Evolutionary conservation across 352 stramenopile genomes (phyloP), one percentile per base, ranked within the genome.

Genomic region (Globisporangium cystogenes): DNA sequence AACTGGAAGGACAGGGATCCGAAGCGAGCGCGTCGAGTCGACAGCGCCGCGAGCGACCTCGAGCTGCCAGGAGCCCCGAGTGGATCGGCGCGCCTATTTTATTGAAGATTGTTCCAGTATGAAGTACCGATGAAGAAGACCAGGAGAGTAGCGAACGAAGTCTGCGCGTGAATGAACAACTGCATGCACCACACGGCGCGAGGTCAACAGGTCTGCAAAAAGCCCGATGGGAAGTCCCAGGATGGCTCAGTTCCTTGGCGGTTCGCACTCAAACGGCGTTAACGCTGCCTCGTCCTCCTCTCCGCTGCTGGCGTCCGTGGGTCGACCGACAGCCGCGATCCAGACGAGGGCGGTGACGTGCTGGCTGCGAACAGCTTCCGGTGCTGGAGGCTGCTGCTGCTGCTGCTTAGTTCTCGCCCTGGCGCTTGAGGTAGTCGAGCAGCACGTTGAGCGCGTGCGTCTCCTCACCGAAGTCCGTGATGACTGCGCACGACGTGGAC

Each of bases 391-490:
- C 6, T 48, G 37, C 10, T 33, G 37, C 49, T 47, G 16, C 61
- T 62, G 29, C 33, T 10, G 27, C 67, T 87, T 90, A 95, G 77
- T 91, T 92, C 67, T 93, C 85, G 63, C 82, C 82, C 72, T 92
- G 85, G 64, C 82, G 98, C 87, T 99, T 98, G 61, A 99, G 90
- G 86, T 99, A 99, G 71, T 99, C 94, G 57, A 99, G 83, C 44
- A 99, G 90, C 51, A 99, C 90, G 63, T 96, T 97, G 51, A 99
- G 85, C 48, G 96, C 97, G 74, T 96, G 89, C 41, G 92, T 98
- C 72, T 99, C 97, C 85, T 99, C 96, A 76, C 98, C 98, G 67
- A 99, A 99, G 76, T 99, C 97, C 48, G 97, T 99, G 68, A 99
- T 97, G 62, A 99, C 96, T 57, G 95, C 95, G 74, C 92, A 98